Conservation (phyloP, 2,329 filamentous ascomycete genomes). For the Epichloe amarillans region DNA sequence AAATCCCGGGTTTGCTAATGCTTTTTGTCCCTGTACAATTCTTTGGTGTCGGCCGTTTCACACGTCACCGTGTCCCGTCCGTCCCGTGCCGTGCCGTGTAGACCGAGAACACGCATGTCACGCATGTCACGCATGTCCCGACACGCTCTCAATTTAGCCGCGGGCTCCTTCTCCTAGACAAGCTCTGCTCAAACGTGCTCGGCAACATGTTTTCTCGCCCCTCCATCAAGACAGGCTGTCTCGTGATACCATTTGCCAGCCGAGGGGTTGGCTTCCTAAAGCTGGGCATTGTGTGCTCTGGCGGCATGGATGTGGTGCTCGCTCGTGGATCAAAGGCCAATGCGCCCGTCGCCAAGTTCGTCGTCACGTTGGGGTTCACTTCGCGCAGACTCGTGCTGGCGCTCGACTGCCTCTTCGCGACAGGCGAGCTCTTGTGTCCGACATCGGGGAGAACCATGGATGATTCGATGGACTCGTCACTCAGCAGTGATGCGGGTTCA, state of each 20-base stretch:
- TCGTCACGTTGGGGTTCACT: slow-evolving; percentile 37
- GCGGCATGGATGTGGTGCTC: slow-evolving; percentile 27
- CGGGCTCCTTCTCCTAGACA: slow-evolving; percentile 41
- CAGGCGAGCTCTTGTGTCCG: slow-evolving; percentile 16
- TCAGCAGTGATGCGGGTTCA: not conserved
- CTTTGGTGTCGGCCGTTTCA: not conserved
- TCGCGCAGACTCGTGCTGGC: slow-evolving; percentile 37
- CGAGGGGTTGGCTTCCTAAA: slow-evolving; percentile 28
- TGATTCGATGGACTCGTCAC: slow-evolving; percentile 14
- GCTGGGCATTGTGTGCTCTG: slow-evolving; percentile 31
- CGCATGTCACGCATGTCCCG: too few relatives aligned
- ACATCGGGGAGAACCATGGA: slow-evolving; percentile 20
- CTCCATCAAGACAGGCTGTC: slow-evolving; percentile 21
- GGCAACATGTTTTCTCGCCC: slow-evolving; percentile 40
- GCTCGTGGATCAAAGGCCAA: slow-evolving; percentile 29
- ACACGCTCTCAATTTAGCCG: slow-evolving; percentile 24
- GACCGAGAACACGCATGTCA: too few relatives aligned
- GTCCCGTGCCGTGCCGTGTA: not conserved
- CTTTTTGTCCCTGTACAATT: not conserved
- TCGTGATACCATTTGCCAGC: slow-evolving; percentile 22
- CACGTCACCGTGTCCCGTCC: too few relatives aligned
- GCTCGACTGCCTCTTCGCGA: slow-evolving; percentile 4
- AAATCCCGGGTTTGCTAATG: not conserved
- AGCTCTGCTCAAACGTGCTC: slow-evolving; percentile 30
- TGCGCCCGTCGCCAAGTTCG: slow-evolving; percentile 24